These are phyloP conservation scores for Litsea cubeba DNA, from an alignment of 164 flowering plant genomes.

Conservation along the genomic window DNA sequence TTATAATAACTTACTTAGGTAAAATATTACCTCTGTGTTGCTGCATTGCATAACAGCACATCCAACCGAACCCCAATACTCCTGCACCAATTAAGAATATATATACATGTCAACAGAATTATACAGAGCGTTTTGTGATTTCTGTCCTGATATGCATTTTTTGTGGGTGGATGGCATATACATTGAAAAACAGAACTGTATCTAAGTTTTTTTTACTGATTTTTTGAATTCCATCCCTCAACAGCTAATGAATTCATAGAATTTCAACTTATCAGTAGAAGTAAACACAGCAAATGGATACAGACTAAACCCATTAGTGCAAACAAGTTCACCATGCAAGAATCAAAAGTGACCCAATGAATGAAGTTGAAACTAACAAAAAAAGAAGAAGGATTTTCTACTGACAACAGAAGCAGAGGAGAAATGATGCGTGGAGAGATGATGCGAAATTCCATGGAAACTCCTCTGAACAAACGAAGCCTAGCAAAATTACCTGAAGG, in stretches of 20 bases:
- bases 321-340: not conserved
- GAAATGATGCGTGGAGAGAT: too few species aligned
- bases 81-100: slow-evolving; percentile 29
- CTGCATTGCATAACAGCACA: slow-evolving; percentile 98
- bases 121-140: not conserved
- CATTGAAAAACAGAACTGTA: not conserved
- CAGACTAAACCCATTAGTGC: not conserved
- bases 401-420: too few species aligned
- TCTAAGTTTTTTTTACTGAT: not conserved
- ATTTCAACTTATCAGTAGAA: not conserved
- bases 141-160: not conserved
- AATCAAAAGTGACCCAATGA: too few species aligned
- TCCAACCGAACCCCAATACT: slow-evolving; percentile 98
- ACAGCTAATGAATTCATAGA: too few species aligned
- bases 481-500: slow-evolving; percentile 38
- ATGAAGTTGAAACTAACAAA: too few species aligned
- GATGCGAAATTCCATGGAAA: not conserved
- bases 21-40: slow-evolving; percentile 82
- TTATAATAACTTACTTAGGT: not conserved
- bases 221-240: not conserved
- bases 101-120: not conserved
- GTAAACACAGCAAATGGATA: not conserved
- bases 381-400: too few species aligned
- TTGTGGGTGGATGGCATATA: not conserved
- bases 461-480: not conserved